Evolutionary conservation across 2,329 filamentous ascomycete species (phyloP).

Genomic region (Fonsecaea pedrosoi): DNA sequence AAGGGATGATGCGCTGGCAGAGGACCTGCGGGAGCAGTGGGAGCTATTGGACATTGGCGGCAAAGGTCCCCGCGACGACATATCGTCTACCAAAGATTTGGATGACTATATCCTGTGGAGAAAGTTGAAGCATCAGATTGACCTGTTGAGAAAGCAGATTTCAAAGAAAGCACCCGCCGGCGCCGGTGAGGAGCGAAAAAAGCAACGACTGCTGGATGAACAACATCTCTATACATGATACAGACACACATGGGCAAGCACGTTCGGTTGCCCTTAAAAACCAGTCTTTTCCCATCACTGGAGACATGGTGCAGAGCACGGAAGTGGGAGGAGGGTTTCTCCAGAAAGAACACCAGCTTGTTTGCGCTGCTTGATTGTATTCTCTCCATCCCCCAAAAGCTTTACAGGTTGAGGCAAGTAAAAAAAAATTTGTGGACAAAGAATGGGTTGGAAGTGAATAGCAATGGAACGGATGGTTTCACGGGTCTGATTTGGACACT

Average conservation of each 20-base stretch:
- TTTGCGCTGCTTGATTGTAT: no score
- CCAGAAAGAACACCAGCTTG: no score
- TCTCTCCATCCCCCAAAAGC: no score
- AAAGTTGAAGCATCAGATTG: conserved; percentile 52
- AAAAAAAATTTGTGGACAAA: no score
- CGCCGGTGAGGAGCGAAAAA: conserved; percentile 25
- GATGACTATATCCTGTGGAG: conserved; percentile 50
- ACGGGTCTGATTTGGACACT: no score
- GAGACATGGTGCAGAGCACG: no score
- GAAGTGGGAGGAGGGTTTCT: no score
- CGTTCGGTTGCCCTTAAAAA: not conserved
- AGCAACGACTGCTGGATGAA: no score
- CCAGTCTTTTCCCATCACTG: no score
- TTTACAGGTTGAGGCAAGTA: no score
- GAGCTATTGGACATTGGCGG: conserved; percentile 30
- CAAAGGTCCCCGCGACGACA: not conserved
- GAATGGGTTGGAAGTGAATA: no score
- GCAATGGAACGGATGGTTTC: no score
- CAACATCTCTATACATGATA: not conserved
- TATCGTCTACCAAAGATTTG: conserved; percentile 37
- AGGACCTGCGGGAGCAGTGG: conserved; percentile 26
- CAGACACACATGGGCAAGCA: not conserved
- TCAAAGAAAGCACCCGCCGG: conserved; percentile 31
- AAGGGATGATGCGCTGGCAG: conserved; percentile 5
- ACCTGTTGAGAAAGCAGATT: conserved; percentile 52